Base-by-base conservation (phyloP, 208 protist species). In the Herpetomonas tarakana region DNA sequence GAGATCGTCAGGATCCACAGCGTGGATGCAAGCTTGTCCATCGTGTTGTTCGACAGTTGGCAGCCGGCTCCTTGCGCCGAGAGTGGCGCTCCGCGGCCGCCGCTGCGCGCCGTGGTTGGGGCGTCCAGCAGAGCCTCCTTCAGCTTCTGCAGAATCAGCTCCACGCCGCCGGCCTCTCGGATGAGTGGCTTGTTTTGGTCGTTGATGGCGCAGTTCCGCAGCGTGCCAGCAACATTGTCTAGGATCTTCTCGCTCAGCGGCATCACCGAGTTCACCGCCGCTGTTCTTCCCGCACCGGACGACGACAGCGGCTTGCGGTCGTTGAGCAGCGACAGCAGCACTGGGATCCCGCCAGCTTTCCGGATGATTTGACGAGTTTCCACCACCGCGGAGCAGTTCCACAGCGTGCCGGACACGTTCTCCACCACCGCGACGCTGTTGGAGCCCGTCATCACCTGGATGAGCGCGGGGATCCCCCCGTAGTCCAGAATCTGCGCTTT, bases 131-230 rank as follows among this genome's bases (percentile, higher is more conserved):
- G 70, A 11, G 72, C 74, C 35, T 83, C 74, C 30, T 78, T 65
- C 39, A 96, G 66, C 58, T 81, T 78, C 3, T 61, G 39, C 27
- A 97, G 65, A 9, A 97, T 56, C 30, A 96, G 59, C 57, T 93
- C 82, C 12, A 97, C 76, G 2, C 92, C 88, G 49, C 88, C 81
- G 16, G 86, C 82, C 28, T 97, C 88, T 39, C 76, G 74, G 53
- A 96, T 86, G 19, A 76, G 83, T 16, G 82, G 74, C 58, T 97
- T 97, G 63, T 94, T 96, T 65, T 94, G 83, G 62, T 97, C 93
- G 56, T 96, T 95, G 52, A 96, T 91, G 59, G 83, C 89, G 76
- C 91, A 97, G 72, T 97, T 97, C 28, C 93, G 86, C 27, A 97
- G 63, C 45, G 81, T 92, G 25, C 91, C 91, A 2, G 86, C 83